Conservation (phyloP, 169 alveolate species). For the Plasmodium inui region DNA sequence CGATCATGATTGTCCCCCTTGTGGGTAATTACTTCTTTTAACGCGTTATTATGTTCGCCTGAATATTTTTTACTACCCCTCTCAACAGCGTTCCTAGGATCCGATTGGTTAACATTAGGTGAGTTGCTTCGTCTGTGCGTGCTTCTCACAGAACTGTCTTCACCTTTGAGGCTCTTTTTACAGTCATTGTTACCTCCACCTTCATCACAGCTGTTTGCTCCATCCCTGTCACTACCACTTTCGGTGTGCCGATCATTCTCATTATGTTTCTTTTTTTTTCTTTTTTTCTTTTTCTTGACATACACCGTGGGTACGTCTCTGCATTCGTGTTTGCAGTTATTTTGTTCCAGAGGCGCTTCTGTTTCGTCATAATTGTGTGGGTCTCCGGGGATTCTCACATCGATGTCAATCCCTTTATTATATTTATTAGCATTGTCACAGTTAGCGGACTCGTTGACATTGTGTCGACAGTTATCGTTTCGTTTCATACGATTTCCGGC, state of each 20-base stretch:
- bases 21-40: neutral
- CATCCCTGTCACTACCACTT: neutral
- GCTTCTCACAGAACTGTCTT: neutral
- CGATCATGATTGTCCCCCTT: neutral
- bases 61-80: neutral
- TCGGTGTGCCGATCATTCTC: neutral
- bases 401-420: neutral
- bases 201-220: neutral
- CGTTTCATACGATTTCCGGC: neutral
- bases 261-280: neutral
- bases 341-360: neutral
- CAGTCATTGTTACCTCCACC: neutral
- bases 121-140: neutral
- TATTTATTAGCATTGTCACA: neutral
- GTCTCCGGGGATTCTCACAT: neutral
- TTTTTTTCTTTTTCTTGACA: slow-evolving; percentile 5
- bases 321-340: neutral
- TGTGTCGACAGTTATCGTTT: neutral
- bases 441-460: neutral
- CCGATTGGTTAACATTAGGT: neutral
- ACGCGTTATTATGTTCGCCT: neutral
- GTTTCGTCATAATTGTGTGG: neutral
- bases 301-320: neutral
- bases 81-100: neutral
- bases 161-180: neutral